Evolutionary conservation across 495 filamentous ascomycete species (phyloP).

Genomic region (Penicillium ucsense): DNA sequence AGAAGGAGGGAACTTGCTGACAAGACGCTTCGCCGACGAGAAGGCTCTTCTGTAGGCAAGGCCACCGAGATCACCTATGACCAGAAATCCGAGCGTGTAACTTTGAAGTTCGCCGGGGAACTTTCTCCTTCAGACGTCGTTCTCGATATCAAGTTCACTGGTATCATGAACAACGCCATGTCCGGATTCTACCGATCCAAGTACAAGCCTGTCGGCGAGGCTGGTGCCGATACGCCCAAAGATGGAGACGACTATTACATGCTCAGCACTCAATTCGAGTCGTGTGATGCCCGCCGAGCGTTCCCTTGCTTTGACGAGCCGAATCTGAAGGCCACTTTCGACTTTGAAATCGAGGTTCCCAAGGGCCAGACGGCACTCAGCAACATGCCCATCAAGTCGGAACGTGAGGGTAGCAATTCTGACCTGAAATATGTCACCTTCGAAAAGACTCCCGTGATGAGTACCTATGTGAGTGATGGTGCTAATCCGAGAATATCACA

Average conservation of each 20-base stretch:
- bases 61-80: constrained; percentile 66
- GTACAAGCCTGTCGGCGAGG: constrained; percentile 70
- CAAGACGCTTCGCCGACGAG: constrained; percentile 2
- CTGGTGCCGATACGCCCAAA: constrained; percentile 61
- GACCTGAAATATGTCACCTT: constrained; percentile 75
- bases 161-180: constrained; percentile 89
- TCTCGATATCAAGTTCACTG: constrained; percentile 68
- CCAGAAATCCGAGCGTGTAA: constrained; percentile 67
- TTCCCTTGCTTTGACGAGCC: constrained; percentile 99
- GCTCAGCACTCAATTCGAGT: constrained; percentile 95
- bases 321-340: constrained; percentile 90
- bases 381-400: constrained; percentile 81
- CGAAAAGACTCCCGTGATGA: constrained; percentile 84
- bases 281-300: constrained; percentile 85
- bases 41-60: constrained; percentile 36
- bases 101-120: constrained; percentile 59
- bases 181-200: constrained; percentile 92
- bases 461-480: constrained; percentile 59
- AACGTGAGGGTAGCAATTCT: constrained; percentile 45
- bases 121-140: constrained; percentile 50
- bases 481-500: background rate
- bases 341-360: constrained; percentile 84
- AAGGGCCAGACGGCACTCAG: constrained; percentile 77
- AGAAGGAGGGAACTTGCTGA: too few species aligned
- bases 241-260: constrained; percentile 80